Percentiles rank a stretch among this genome's conserved stretches.
Conservation (phyloP, 2,329 filamentous ascomycete genomes). For the Boeremia lycopersici region DNA sequence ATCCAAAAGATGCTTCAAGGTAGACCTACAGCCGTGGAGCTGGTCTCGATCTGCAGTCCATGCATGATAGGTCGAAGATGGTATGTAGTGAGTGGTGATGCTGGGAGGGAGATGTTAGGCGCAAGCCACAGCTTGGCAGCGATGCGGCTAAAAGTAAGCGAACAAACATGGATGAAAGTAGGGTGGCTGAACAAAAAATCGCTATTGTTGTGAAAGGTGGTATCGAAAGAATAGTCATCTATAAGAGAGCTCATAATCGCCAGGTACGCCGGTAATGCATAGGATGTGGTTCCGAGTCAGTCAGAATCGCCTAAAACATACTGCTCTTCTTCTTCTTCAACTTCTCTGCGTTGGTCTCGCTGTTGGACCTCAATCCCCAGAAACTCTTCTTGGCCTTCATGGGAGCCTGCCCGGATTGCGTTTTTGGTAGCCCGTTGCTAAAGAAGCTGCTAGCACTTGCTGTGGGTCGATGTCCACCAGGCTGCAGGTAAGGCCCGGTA, state of each 20-base stretch:
- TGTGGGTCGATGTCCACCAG: slow-evolving; percentile 30
- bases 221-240: slow-evolving; percentile 2
- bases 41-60: background rate
- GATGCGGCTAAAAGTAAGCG: background rate
- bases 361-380: slow-evolving; percentile 43
- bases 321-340: slow-evolving; percentile 53
- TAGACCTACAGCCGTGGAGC: background rate
- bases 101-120: background rate
- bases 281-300: background rate
- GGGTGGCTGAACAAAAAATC: background rate
- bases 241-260: background rate
- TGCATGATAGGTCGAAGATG: background rate
- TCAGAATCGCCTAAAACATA: slow-evolving; percentile 46
- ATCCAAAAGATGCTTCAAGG: background rate
- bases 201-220: slow-evolving; percentile 1
- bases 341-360: slow-evolving; percentile 39
- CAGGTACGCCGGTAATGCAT: slow-evolving; percentile 11
- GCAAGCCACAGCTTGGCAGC: slow-evolving; percentile 2
- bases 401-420: slow-evolving; percentile 22
- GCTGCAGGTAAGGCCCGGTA: slow-evolving; percentile 41
- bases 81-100: too few relatives aligned
- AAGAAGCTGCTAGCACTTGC: slow-evolving; percentile 46
- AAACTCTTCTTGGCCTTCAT: slow-evolving; percentile 47
- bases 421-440: slow-evolving; percentile 37
- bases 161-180: background rate